Conservation (phyloP, 2,329 filamentous ascomycete genomes). For the Trichoderma citrinoviride region DNA sequence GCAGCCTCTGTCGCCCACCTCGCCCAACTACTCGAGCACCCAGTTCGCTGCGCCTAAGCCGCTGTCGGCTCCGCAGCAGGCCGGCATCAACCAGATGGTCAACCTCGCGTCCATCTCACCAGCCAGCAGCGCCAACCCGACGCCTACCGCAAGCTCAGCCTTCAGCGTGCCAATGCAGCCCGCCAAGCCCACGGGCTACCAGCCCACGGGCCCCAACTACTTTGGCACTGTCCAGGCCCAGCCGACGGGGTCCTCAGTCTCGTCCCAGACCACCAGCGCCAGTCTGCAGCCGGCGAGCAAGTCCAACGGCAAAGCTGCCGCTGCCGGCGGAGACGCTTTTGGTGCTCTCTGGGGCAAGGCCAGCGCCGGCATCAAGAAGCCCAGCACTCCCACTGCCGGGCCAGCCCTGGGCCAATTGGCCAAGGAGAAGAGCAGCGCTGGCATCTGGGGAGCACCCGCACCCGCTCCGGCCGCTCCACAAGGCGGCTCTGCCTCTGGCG, state of each 20-base stretch:
- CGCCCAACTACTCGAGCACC: conserved; percentile 53
- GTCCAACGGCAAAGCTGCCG: conserved; percentile 50
- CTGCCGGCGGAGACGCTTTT: conserved; percentile 78
- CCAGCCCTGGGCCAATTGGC: conserved; percentile 89
- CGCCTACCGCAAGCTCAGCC: conserved; percentile 60
- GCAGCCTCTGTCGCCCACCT: conserved; percentile 46
- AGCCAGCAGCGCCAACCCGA: conserved; percentile 55
- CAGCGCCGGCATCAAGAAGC: conserved; percentile 73
- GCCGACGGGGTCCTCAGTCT: conserved; percentile 29
- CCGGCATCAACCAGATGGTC: conserved; percentile 76
- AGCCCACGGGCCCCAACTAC: conserved; percentile 85
- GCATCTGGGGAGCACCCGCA: conserved; percentile 82
- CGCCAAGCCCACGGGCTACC: conserved; percentile 63
- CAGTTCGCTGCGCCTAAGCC: conserved; percentile 82
- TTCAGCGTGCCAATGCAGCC: conserved; percentile 50
- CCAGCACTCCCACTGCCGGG: conserved; percentile 57
- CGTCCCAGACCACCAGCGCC: conserved; percentile 27
- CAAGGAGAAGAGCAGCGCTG: conserved; percentile 95
- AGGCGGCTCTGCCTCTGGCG: conserved; percentile 44
- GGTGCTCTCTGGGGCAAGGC: conserved; percentile 80
- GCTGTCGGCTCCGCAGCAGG: conserved; percentile 76
- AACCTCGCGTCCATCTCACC: conserved; percentile 80
- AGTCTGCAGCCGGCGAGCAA: conserved; percentile 48
- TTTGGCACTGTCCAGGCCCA: conserved; percentile 73
- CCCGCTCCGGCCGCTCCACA: conserved; percentile 33